Base-by-base conservation (phyloP, 2,329 filamentous ascomycete genomes). In the Fusarium duplospermum region DNA sequence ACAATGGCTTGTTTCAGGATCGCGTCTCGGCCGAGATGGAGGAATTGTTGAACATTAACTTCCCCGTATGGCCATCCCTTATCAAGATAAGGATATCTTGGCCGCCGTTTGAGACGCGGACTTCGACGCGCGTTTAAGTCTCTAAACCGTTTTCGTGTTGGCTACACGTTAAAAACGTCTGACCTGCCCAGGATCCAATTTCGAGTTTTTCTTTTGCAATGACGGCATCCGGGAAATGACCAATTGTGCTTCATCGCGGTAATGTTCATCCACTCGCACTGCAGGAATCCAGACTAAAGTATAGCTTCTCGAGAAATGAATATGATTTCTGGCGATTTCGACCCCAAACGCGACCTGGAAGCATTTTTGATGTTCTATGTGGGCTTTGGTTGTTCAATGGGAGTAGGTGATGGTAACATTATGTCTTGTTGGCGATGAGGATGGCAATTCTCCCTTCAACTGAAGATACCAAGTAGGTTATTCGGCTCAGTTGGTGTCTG, bases 141-240 rank as follows among this genome's bases (percentile, higher is more conserved):
- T 47, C 42, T 1, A 10, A 9, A 24, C 14, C 42, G 22, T 24
- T 47, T 10, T 24, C 20, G 14, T 14, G 7, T 47, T 10, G 5
- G 14, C 6, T 2, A 14, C 14, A 5, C 42, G 42, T 27, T 24
- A 47, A 24, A 10, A 10, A 27, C 22, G 14, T 16, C 4, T 2
- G 3, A 40, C 4, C 38, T 40, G 18, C 18, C 16, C 7, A 38
- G 18, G 36, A 38, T 8, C 35, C 4, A 2, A n/a, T 18, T 11
- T n/a, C 18, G n/a, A n/a, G 10, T 1, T n/a, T 40, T 2, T 11
- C 4, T 9, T 4, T 18, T 8, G 2, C 7, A 18, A 38, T 2
- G 3, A 40, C 9, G 10, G 36, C 36, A 40, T 20, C 36, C 4
- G 14, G 14, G 33, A 36, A 18, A 36, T 16, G 14, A 7, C 16